These are phyloP conservation scores for Lactarius indigo DNA, from an alignment of 768 basidiomycete species.

Conservation along the genomic window DNA sequence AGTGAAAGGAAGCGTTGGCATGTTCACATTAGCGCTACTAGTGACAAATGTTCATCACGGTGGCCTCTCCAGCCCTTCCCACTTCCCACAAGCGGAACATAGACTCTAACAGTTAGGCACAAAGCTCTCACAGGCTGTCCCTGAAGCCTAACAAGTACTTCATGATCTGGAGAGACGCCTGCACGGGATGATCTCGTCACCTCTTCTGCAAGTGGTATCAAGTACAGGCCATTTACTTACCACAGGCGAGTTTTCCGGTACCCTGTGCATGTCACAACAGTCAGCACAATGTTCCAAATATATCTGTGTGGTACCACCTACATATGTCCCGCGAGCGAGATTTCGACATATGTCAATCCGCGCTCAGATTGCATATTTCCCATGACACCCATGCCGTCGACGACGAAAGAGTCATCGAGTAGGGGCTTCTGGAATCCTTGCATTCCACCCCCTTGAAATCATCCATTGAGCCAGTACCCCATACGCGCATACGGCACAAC, in stretches of 20 bases:
- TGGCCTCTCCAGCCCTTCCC: not conserved
- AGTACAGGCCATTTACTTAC: constrained; percentile 36
- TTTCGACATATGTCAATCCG: constrained; percentile 63
- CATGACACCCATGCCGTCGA: constrained; percentile 65
- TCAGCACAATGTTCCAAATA: not conserved
- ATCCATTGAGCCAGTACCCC: not conserved
- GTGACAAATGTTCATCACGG: too few species aligned
- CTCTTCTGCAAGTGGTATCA: not conserved
- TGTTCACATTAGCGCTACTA: too few species aligned
- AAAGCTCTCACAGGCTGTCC: constrained; percentile 37
- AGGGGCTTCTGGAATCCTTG: constrained; percentile 78
- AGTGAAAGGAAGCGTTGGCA: too few species aligned
- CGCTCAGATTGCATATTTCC: constrained; percentile 66
- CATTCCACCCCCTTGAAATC: constrained; percentile 50
- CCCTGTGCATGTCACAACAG: constrained; percentile 35
- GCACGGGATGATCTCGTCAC: not conserved
- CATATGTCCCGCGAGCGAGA: constrained; percentile 71
- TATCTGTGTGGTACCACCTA: constrained; percentile 30
- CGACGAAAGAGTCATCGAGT: constrained; percentile 58
- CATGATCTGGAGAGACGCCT: constrained; percentile 72
- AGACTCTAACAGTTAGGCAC: not conserved
- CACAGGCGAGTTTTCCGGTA: constrained; percentile 62
- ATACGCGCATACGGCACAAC: not conserved
- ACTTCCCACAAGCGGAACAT: not conserved
- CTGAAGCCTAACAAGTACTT: constrained; percentile 65